Evolutionary conservation across 139 green algal genomes (phyloP).

Genomic region (Chlorella sorokiniana): DNA sequence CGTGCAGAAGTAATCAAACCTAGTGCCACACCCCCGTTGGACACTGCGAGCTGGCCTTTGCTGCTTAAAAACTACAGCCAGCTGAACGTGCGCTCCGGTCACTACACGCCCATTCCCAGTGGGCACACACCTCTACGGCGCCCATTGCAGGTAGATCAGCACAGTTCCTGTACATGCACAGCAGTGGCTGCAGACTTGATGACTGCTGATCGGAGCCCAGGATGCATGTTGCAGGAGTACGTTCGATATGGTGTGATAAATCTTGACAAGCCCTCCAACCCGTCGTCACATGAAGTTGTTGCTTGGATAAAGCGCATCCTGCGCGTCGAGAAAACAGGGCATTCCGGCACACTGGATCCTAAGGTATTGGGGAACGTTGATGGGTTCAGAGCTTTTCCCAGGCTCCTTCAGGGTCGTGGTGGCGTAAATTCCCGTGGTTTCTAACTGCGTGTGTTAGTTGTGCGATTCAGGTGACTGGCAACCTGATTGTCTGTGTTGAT

Average conservation of each 20-base stretch:
- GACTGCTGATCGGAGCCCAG: too few relatives aligned
- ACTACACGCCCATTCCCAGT: slow-evolving; percentile 98
- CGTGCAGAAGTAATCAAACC: slow-evolving; percentile 44
- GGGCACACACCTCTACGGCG: slow-evolving; percentile 90
- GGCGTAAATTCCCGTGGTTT: too few relatives aligned
- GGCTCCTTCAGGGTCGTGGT: too few relatives aligned
- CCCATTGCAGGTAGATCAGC: slow-evolving; percentile 51
- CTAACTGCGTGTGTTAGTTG: too few relatives aligned
- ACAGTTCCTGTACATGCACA: not conserved
- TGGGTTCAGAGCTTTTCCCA: not conserved
- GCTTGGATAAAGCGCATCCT: slow-evolving; percentile 97
- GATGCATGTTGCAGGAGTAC: slow-evolving; percentile 77
- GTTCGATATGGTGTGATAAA: slow-evolving; percentile 97
- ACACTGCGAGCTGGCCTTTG: slow-evolving; percentile 96
- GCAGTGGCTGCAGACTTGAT: not conserved
- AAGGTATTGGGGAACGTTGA: too few relatives aligned
- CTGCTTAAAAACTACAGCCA: slow-evolving; percentile 97
- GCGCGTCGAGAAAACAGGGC: slow-evolving; percentile 98
- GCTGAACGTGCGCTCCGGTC: slow-evolving; percentile 92
- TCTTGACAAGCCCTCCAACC: slow-evolving; percentile 98
- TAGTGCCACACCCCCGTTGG: slow-evolving; percentile 69
- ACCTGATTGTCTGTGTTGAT: slow-evolving; percentile 98
- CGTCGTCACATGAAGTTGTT: slow-evolving; percentile 96
- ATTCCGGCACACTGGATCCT: slow-evolving; percentile 63
- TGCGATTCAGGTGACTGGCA: slow-evolving; percentile 70